phyloP scores from a whole-genome alignment of 2,329 filamentous ascomycete genomes.

The Nannizziopsis barbatae region DNA sequence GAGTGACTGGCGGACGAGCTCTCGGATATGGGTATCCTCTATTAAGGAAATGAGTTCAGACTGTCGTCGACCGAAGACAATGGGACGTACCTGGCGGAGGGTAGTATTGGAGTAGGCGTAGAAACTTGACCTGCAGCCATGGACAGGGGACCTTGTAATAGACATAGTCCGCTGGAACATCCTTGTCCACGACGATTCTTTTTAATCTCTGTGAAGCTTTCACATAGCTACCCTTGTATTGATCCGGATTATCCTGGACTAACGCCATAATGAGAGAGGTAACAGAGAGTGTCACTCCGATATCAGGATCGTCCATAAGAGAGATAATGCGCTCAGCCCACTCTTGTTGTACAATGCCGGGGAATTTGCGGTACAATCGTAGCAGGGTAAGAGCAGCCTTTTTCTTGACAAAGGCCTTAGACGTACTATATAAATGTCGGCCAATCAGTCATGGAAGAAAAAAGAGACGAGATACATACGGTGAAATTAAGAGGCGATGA shows the following conservation, averaged over 20 bases:
- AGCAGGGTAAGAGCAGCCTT: constrained; percentile 91
- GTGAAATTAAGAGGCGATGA: constrained; percentile 84
- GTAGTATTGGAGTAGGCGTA: constrained; percentile 89
- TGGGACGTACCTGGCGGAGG: constrained; percentile 64
- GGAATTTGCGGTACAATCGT: constrained; percentile 86
- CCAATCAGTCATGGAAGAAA: not conserved
- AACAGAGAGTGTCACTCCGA: constrained; percentile 88
- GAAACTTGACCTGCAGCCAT: constrained; percentile 92
- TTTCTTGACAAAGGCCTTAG: constrained; percentile 98
- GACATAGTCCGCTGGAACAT: constrained; percentile 81
- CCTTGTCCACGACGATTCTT: constrained; percentile 78
- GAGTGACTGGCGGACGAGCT: constrained; percentile 82
- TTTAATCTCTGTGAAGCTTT: constrained; percentile 87
- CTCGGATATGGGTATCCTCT: constrained; percentile 87
- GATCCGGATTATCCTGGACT: constrained; percentile 85
- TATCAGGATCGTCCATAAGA: constrained; percentile 92
- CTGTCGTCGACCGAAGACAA: constrained; percentile 4
- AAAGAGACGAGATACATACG: constrained; percentile 46
- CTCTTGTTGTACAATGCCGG: constrained; percentile 85
- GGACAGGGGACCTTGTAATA: constrained; percentile 99
- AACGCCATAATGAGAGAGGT: constrained; percentile 91
- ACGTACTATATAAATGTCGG: constrained; percentile 43
- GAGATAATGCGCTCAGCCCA: constrained; percentile 98
- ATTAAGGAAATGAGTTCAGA: constrained; percentile 12
- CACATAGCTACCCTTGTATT: constrained; percentile 86